phyloP scores from a whole-genome alignment of 371 early-diverging fungal genomes.

The Chytridiales sp. region DNA sequence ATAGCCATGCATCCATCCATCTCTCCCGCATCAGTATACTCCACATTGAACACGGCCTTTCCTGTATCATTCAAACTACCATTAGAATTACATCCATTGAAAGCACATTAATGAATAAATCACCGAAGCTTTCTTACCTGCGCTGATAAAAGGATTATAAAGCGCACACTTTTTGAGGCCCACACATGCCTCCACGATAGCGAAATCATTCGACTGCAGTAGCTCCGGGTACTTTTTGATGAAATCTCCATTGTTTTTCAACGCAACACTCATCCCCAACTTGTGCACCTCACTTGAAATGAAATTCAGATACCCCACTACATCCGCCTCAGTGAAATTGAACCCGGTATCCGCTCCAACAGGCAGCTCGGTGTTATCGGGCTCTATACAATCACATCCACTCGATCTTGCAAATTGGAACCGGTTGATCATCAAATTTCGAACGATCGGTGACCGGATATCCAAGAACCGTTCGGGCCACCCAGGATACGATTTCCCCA shows the following conservation, averaged over 20 bases:
- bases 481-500: constrained; percentile 19
- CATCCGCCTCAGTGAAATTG: background rate
- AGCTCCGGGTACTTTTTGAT: background rate
- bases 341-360: constrained; percentile 4
- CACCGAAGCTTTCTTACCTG: no score
- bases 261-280: constrained; percentile 1
- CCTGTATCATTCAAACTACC: background rate
- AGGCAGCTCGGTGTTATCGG: constrained; percentile 7
- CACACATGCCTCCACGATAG: background rate
- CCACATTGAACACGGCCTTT: background rate
- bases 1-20: background rate
- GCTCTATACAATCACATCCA: background rate
- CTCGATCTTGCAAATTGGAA: background rate
- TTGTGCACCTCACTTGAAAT: background rate
- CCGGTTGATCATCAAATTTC: background rate
- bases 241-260: background rate
- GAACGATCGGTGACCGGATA: constrained; percentile 15
- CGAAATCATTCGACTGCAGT: background rate
- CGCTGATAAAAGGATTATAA: no score
- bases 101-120: no score
- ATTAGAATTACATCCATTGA: no score
- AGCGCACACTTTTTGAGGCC: background rate
- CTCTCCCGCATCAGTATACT: constrained; percentile 5
- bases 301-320: background rate
- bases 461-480: constrained; percentile 25